These are phyloP conservation scores for Casuarina cunninghamiana DNA, from an alignment of 306 rosid genomes.

Conservation along the genomic window DNA sequence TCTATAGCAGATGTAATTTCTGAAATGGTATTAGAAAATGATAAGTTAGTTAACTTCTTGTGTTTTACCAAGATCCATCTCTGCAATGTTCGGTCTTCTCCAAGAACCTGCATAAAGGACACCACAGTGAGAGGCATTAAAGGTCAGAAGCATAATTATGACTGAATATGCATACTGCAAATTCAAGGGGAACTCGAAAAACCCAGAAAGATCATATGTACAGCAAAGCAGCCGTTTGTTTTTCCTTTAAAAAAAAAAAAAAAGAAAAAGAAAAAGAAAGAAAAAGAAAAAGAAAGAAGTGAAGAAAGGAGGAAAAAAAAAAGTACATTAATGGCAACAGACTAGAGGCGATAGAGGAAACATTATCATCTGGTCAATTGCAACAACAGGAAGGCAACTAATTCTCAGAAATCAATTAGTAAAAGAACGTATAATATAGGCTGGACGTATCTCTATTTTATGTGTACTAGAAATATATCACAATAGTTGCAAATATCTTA, in stretches of 20 bases:
- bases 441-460: background rate
- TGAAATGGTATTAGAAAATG: slow-evolving; percentile 34
- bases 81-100: slow-evolving; percentile 56
- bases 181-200: background rate
- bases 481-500: background rate
- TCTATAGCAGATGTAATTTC: slow-evolving; percentile 51
- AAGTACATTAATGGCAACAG: background rate
- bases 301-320: too few species aligned
- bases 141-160: slow-evolving; percentile 7
- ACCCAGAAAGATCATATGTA: background rate
- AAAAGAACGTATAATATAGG: background rate
- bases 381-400: background rate
- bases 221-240: background rate
- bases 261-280: background rate
- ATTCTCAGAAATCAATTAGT: slow-evolving; percentile 1
- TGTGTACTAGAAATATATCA: background rate
- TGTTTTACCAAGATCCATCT: slow-evolving; percentile 63
- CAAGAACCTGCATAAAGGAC: slow-evolving; percentile 62
- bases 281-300: background rate
- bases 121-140: slow-evolving; percentile 15
- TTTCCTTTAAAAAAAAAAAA: background rate
- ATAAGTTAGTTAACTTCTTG: slow-evolving; percentile 53
- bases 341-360: background rate
- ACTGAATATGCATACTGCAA: background rate
- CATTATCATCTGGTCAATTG: background rate